phyloP scores from a whole-genome alignment of 2,329 filamentous ascomycete species.

The Penicillium sumatraense region DNA sequence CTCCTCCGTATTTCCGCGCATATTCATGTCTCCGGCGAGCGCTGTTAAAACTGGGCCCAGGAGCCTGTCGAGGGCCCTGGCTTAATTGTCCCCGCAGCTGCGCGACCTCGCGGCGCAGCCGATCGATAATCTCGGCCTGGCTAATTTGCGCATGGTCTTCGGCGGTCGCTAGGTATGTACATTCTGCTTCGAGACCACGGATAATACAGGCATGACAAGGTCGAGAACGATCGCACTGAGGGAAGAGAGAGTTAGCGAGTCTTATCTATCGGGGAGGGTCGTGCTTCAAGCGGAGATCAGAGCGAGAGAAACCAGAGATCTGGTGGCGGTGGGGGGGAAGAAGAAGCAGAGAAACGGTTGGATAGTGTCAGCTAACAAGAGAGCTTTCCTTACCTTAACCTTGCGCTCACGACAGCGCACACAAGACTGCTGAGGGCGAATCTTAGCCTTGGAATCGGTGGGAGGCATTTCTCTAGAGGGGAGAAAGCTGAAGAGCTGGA shows the following conservation, averaged over 20 bases:
- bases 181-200: constrained; percentile 33
- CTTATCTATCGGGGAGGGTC: background rate
- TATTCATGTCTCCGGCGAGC: background rate
- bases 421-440: constrained; percentile 35
- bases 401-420: constrained; percentile 35
- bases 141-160: constrained; percentile 69
- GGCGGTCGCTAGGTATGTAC: constrained; percentile 33
- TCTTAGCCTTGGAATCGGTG: constrained; percentile 23
- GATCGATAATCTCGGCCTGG: constrained; percentile 51
- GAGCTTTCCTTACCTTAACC: constrained; percentile 28
- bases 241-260: background rate
- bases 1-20: background rate
- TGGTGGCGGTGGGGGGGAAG: background rate
- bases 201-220: constrained; percentile 33
- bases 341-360: background rate
- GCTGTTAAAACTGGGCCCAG: background rate
- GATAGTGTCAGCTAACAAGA: background rate
- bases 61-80: constrained; percentile 8
- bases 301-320: too few species aligned
- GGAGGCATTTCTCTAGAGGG: constrained; percentile 6
- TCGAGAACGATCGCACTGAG: constrained; percentile 34
- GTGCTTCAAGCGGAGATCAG: too few species aligned
- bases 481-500: background rate
- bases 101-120: constrained; percentile 30
- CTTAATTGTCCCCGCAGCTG: constrained; percentile 23